These are phyloP conservation scores for Teunomyces pallodes DNA, from an alignment of 805 yeast species.

Conservation along the genomic window DNA sequence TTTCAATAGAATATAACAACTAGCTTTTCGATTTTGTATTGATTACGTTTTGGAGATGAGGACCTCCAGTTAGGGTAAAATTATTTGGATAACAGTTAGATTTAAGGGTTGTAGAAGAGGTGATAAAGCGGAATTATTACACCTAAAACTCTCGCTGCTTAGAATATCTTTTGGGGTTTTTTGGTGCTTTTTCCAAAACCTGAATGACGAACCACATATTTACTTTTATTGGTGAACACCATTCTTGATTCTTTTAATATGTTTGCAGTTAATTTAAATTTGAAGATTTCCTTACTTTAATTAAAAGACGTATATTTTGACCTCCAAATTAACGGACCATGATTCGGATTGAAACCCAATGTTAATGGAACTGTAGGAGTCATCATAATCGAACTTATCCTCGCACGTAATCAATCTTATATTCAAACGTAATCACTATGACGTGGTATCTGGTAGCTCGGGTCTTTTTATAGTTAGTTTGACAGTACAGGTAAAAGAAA, in stretches of 20 bases:
- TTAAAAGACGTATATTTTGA: background rate
- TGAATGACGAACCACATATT: background rate
- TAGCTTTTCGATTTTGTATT: background rate
- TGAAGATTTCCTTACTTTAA: background rate
- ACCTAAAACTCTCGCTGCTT: background rate
- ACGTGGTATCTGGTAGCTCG: background rate
- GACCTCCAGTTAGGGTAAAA: background rate
- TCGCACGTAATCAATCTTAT: no score
- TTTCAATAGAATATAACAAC: background rate
- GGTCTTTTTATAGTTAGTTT: background rate
- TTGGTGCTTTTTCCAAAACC: background rate
- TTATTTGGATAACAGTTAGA: background rate
- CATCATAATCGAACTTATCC: background rate
- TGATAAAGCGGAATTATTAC: background rate
- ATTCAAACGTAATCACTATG: background rate
- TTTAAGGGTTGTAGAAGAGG: background rate
- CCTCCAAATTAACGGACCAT: background rate
- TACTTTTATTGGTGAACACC: background rate
- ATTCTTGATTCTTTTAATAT: background rate
- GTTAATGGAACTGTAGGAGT: background rate
- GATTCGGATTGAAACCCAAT: background rate
- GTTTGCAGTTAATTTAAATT: background rate
- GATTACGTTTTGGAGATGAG: background rate
- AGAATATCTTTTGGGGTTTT: background rate
- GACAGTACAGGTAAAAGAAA: background rate